Evolutionary conservation across 805 yeast genomes (phyloP).

Genomic region (Lachancea lanzarotensis): DNA sequence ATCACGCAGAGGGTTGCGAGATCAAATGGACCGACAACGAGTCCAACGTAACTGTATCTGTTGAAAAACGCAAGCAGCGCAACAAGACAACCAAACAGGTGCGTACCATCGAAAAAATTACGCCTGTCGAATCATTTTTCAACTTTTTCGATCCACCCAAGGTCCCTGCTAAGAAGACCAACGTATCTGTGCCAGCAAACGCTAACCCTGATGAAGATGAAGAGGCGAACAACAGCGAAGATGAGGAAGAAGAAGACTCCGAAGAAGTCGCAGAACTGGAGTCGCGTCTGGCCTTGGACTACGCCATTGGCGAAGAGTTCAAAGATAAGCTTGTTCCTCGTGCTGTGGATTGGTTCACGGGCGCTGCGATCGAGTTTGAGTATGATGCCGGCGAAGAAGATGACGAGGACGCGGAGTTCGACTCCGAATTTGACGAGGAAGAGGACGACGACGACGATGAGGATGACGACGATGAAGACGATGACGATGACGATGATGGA

Average conservation of each 20-base stretch:
- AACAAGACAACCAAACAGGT: constrained; percentile 95
- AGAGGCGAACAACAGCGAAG: constrained; percentile 49
- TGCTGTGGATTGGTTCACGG: constrained; percentile 98
- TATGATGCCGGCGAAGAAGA: constrained; percentile 56
- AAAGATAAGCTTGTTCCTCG: constrained; percentile 94
- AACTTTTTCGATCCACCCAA: constrained; percentile 92
- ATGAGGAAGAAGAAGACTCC: constrained; percentile 46
- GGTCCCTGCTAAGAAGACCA: constrained; percentile 39
- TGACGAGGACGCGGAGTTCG: constrained; percentile 52
- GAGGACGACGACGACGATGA: constrained; percentile 20
- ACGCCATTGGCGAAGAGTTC: constrained; percentile 91
- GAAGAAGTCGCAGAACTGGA: constrained; percentile 71
- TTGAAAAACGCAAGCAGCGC: constrained; percentile 95
- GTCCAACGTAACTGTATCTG: constrained; percentile 72
- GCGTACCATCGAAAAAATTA: constrained; percentile 86
- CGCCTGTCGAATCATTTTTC: constrained; percentile 94
- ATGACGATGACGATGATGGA: constrained; percentile 53
- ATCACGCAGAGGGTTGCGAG: constrained; percentile 84
- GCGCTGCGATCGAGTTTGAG: constrained; percentile 83
- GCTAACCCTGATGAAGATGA: constrained; percentile 30
- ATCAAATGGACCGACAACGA: constrained; percentile 81
- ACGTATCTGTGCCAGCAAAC: neutral
- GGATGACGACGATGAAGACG: constrained; percentile 36
- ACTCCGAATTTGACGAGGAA: constrained; percentile 60
- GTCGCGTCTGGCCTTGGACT: constrained; percentile 81